Percentiles rank a stretch among this genome's conserved stretches.
phyloP scores from a whole-genome alignment of 73 alveolate genomes.

The Paramecium sonneborni region DNA sequence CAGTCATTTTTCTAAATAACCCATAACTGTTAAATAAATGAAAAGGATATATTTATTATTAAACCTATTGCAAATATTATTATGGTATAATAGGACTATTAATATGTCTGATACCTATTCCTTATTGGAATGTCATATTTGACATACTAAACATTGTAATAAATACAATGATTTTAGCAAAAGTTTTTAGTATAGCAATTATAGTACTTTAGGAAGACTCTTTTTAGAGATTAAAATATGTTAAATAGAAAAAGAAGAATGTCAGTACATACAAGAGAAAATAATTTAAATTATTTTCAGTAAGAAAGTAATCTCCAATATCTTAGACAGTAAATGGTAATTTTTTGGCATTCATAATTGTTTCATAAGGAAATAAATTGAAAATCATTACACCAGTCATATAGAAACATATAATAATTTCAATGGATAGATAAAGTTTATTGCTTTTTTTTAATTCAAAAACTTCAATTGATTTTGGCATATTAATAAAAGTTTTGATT shows the following conservation, averaged over 20 bases:
- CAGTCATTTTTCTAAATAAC: slow-evolving; percentile 87
- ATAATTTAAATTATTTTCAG: not conserved
- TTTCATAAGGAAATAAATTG: not conserved
- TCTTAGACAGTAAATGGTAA: slow-evolving; percentile 63
- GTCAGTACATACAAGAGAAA: not conserved
- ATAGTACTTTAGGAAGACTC: not conserved
- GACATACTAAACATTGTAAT: slow-evolving; percentile 32
- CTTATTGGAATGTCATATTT: slow-evolving; percentile 63
- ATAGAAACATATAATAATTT: not conserved
- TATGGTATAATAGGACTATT: not conserved
- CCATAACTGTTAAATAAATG: slow-evolving; percentile 79
- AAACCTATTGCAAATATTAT: not conserved
- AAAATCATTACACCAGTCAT: not conserved
- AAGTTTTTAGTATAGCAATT: not conserved
- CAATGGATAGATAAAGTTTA: not conserved
- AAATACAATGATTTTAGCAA: not conserved
- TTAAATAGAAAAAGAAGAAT: not conserved
- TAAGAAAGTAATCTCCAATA: not conserved
- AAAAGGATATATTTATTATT: slow-evolving; percentile 12
- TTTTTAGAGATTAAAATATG: not conserved
- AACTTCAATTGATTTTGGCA: not conserved
- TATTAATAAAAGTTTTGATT: not conserved
- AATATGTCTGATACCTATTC: slow-evolving; percentile 62
- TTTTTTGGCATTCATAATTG: slow-evolving; percentile 20
- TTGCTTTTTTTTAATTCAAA: not conserved